These are phyloP conservation scores for Ophiostoma tasmaniense DNA, from an alignment of 2,329 filamentous ascomycete species.

Conservation along the genomic window DNA sequence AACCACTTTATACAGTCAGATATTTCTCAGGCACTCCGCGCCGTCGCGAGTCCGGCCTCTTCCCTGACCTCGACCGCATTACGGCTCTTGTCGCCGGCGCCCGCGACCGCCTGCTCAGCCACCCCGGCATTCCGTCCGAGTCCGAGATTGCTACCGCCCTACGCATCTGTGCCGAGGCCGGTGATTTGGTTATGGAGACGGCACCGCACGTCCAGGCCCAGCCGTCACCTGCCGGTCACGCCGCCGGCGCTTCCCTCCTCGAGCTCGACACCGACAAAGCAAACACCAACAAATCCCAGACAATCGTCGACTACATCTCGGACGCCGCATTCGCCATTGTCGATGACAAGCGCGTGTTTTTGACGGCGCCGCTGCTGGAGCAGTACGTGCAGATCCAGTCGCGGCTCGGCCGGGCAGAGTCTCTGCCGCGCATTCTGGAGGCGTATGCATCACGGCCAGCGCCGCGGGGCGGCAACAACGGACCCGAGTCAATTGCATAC, in stretches of 20 bases:
- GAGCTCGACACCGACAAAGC: slow-evolving; percentile 28
- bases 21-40: slow-evolving; percentile 8
- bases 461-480: slow-evolving; percentile 49
- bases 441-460: slow-evolving; percentile 78
- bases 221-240: neutral
- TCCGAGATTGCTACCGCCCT: slow-evolving; percentile 37
- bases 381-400: slow-evolving; percentile 71
- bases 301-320: slow-evolving; percentile 43
- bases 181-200: slow-evolving; percentile 27
- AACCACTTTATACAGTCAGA: neutral
- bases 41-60: slow-evolving; percentile 16
- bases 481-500: slow-evolving; percentile 39
- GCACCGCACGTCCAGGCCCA: slow-evolving; percentile 31
- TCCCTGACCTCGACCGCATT: slow-evolving; percentile 33
- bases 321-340: slow-evolving; percentile 60
- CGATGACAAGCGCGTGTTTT: slow-evolving; percentile 66
- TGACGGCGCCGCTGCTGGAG: slow-evolving; percentile 63
- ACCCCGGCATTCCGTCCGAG: slow-evolving; percentile 38
- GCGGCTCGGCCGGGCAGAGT: slow-evolving; percentile 61
- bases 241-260: slow-evolving; percentile 32
- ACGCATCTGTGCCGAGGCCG: slow-evolving; percentile 37
- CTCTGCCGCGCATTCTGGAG: slow-evolving; percentile 69
- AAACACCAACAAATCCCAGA: neutral
- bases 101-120: slow-evolving; percentile 36
- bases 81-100: slow-evolving; percentile 35